Base-by-base conservation (phyloP, 2,329 filamentous ascomycete genomes). In the Trichophyton schoenleinii region DNA sequence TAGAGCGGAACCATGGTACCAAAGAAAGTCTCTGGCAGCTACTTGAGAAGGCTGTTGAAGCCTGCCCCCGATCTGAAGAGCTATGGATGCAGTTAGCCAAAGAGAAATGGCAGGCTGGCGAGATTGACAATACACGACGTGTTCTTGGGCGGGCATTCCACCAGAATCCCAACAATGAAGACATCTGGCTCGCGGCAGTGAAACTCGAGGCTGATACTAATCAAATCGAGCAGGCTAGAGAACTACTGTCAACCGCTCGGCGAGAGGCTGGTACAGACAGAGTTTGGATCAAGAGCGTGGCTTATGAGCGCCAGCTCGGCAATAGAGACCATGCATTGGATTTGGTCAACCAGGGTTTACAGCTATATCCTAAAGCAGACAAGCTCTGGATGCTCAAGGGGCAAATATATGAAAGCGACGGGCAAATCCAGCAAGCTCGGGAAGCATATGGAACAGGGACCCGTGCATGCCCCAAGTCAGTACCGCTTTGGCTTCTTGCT, bases 381-480 rank as follows among this genome's bases (percentile, higher is more conserved):
- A 97, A 97, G 75, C 81, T 99, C 25, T 96, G 92, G 87, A 96
- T 97, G 88, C 89, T 96, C 79, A 99, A 99, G 76, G 94, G 95
- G 0, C 94, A 99, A 71, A 94, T 97, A 64, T 99, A 99, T 79
- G 88, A 96, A 70, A 82, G 86, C 49, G 81, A 91, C 55, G 86
- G 83, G 67, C 91, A 90, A 75, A 77, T 87, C 13, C 86, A 87
- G 0, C 88, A 94, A 73, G 94, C 94, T 2, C 85, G 94, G 55
- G 91, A 97, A 72, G 91, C 92, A 0, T 97, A 94, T 74, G 84
- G 83, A 63, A 87, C 89, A 3, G 94, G 94, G 41, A 95, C 92
- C 46, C 88, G 94, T 69, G 89, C 89, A 0, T 92, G 90, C 61
- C 85, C 91, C 2, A 85, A 86, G 64, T 92, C 90, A 0, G 87